Evolutionary conservation across 2,329 filamentous ascomycete genomes (phyloP).

Genomic region (Fusarium sp.): DNA sequence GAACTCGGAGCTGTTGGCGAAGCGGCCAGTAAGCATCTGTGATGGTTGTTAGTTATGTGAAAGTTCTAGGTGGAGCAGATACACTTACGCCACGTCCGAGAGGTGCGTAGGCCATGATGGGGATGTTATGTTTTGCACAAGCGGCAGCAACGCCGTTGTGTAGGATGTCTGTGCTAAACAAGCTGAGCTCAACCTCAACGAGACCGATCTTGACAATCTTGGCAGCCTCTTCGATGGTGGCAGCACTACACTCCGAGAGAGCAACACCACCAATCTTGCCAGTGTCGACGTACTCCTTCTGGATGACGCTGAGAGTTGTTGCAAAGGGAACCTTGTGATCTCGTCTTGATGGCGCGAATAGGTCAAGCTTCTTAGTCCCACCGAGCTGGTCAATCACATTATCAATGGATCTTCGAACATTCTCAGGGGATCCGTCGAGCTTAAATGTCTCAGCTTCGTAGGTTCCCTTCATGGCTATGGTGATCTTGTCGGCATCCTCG

Average conservation of each 20-base stretch:
- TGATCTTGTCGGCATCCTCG: slow-evolving; percentile 70
- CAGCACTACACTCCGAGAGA: slow-evolving; percentile 62
- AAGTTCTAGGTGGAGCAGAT: not conserved
- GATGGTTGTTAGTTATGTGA: slow-evolving; percentile 16
- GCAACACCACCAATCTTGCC: slow-evolving; percentile 64
- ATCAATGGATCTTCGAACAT: slow-evolving; percentile 68
- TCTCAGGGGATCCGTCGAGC: slow-evolving; percentile 64
- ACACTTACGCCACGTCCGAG: slow-evolving; percentile 65
- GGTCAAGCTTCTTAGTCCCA: slow-evolving; percentile 69
- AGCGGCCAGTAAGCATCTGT: slow-evolving; percentile 47
- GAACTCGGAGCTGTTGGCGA: slow-evolving; percentile 42
- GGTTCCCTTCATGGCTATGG: slow-evolving; percentile 72
- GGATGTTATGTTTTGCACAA: slow-evolving; percentile 73
- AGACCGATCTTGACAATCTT: slow-evolving; percentile 57
- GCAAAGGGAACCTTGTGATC: slow-evolving; percentile 62
- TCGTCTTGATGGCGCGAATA: slow-evolving; percentile 69
- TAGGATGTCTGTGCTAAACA: slow-evolving; percentile 61
- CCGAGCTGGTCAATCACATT: slow-evolving; percentile 62
- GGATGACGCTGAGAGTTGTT: slow-evolving; percentile 55
- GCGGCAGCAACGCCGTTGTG: slow-evolving; percentile 64
- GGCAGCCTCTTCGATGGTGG: slow-evolving; percentile 61
- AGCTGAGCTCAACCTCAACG: slow-evolving; percentile 66
- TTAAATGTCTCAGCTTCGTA: slow-evolving; percentile 49
- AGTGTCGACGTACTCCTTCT: slow-evolving; percentile 61
- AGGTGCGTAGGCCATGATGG: slow-evolving; percentile 78